Base-by-base conservation (phyloP, 768 basidiomycete genomes). In the Pholiota conissans region DNA sequence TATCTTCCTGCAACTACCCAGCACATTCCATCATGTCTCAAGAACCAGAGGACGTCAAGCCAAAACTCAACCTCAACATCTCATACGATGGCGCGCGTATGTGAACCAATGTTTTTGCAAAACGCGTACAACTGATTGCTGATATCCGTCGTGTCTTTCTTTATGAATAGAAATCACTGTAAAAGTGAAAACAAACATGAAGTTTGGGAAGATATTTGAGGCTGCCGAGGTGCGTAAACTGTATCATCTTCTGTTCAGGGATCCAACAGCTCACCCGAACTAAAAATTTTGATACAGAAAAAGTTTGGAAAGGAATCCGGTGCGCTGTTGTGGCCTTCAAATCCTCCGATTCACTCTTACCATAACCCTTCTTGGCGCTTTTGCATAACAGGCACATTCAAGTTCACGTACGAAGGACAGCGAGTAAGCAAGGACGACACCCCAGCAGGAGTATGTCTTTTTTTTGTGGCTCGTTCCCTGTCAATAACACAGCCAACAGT, bases 121-220 rank as follows among this genome's bases (percentile, higher is more conserved):
- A 35, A 20, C 55, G 45, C 55, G 35, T 40, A 37, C 9, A 22
- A 20, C 49, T 5, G 24, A 39, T 22, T 32, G 18, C 35, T 46
- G n/a, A 53, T 32, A 11, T 47, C 34, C 22, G 14, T 51, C 27
- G 26, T 22, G 30, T 39, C 35, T 30, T 18, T 10, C 14, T 8
- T 27, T 45, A 5, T 47, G 24, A 4, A 24, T 28, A 89, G 87
- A 78, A 8, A 83, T 87, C 28, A 86, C 83, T 4, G 81, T 90
- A 3, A 89, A 89, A 67, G 86, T 88, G 10, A 87, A 85, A 58
- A 59, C 77, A 1, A 82, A 80, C 32, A 89, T 82, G 76, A 74
- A 75, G n/a, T 87, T 89, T 62, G 68, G 73, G 35, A 89, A 88
- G 69, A 82, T 88, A 24, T 88, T 89, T 56, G 78, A 84, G 16